Conservation (phyloP, 2,329 filamentous ascomycete genomes). For the Alternaria alternata region DNA sequence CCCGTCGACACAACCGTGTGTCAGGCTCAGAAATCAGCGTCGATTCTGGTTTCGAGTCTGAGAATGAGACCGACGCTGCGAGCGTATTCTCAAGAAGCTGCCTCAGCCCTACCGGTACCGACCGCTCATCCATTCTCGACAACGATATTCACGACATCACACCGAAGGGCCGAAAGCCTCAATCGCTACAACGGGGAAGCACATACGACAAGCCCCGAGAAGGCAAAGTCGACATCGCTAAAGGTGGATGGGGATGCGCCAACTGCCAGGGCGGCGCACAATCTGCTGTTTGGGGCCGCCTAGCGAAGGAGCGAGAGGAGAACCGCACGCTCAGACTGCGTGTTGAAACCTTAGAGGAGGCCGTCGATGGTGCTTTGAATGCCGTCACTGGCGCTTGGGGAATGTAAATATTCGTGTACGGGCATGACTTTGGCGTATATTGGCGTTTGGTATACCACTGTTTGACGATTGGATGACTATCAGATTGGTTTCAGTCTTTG, state of each 20-base stretch:
- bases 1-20: constrained; percentile 42
- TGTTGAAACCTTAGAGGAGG: constrained; percentile 62
- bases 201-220: constrained; percentile 55
- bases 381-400: constrained; percentile 55
- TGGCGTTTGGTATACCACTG: constrained; percentile 13
- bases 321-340: constrained; percentile 62
- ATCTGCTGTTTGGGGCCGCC: constrained; percentile 61
- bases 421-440: constrained; percentile 12
- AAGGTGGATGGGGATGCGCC: constrained; percentile 42
- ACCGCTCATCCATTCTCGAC: constrained; percentile 47
- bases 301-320: constrained; percentile 62
- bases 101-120: constrained; percentile 47
- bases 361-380: constrained; percentile 65
- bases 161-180: constrained; percentile 45
- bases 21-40: constrained; percentile 50
- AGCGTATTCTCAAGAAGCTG: constrained; percentile 52
- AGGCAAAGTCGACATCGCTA: constrained; percentile 40
- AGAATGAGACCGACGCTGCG: constrained; percentile 60
- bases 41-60: constrained; percentile 68
- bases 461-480: constrained; percentile 5
- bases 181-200: constrained; percentile 33
- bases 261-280: constrained; percentile 51
- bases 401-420: constrained; percentile 17
- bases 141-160: constrained; percentile 42
- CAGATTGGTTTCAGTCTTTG: constrained; percentile 3